Evolutionary conservation across 345 rosid species (phyloP), one percentile per base, ranked within the genome.

Genomic region (Populus simonii): DNA sequence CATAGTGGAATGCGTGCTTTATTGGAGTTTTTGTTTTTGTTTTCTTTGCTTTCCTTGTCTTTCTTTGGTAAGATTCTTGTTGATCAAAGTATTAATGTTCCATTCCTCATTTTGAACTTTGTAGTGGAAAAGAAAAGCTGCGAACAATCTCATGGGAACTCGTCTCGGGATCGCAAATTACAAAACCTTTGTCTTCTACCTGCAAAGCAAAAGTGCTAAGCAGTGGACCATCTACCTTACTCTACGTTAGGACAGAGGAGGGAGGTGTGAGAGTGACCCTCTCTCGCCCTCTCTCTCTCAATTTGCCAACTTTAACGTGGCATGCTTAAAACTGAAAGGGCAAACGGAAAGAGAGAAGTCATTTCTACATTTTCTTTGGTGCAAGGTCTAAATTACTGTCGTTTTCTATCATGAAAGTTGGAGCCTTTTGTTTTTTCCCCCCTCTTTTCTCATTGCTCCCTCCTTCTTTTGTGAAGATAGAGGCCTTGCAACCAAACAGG

Each of bases 131-230:
- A 33, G 36, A 68, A 74, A 79, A 57, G 78, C 65, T 68, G 78
- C 5, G 5, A 33, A 49, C 29, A 41, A 75, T 70, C 66, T 62
- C 41, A 74, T 74, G 69, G 79, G 74, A 75, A 77, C 72, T 71
- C 59, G n/a, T 75, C 82, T 85, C 66, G 84, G 85, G 82, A 80
- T 82, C 82, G 80, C 63, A 57, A 68, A 75, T 49, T 53, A 70
- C 62, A 67, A 80, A 29, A 63, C 23, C 78, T 74, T 80, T 80
- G 83, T 84, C 85, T 71, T 68, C 76, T 74, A 51, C 82, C 68
- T 74, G 33, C 78, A 82, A 82, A 84, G 78, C 78, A 65, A 80
- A 80, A 76, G 79, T 61, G 53, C 36, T 27, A 10, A 3, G 12
- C 18, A 2, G 38, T 22, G 80, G 79, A 73, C 83, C 87, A 79